Base-by-base conservation (phyloP, 2,329 filamentous ascomycete species). In the Rhynchosporium agropyri region DNA sequence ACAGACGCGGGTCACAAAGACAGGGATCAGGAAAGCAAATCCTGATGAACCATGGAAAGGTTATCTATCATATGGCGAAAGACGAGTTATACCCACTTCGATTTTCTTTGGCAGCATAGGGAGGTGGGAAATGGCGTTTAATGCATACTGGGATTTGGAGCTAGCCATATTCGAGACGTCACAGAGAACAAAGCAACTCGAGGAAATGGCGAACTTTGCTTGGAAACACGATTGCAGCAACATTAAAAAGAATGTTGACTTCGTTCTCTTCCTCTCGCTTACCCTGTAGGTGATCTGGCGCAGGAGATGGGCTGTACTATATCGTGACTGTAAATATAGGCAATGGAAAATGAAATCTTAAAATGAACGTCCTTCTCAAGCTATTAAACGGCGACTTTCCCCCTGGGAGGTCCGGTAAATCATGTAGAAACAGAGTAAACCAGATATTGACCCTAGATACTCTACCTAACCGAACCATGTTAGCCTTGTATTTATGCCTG, bases 21-120 rank as follows among this genome's bases (percentile, higher is more conserved):
- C 26, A 55, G 55, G 5, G 15, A n/a, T 48, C 20, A 60, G 26
- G 29, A 61, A 38, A 60, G 62, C 42, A 56, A 63, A 50, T 60
- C 56, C 49, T 54, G 26, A 43, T 55, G 59, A 61, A 56, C 49
- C 42, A 38, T 38, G 50, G 50, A 5, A 38, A n/a, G 20, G 20
- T 20, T 20, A 13, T 20, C 15, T 13, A 38, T 53, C 33, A 48
- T 40, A 42, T 42, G 59, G n/a, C 51, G 45, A 43, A 50, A 26
- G 57, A 61, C 53, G 62, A 65, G 45, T 65, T 69, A 70, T 67
- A 68, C 67, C 55, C 58, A 56, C 53, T 63, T 67, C 49, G 48
- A 45, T 43, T 53, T 63, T 65, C 63, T 62, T 61, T 60, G 46
- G 62, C 50, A 64, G 58, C 62, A 66, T 66, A 59, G 31, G 63